A percentile compares a stretch with the other conserved stretches of the same genome.
Conservation (phyloP, 257 asterid species). For the Avicennia marina region DNA sequence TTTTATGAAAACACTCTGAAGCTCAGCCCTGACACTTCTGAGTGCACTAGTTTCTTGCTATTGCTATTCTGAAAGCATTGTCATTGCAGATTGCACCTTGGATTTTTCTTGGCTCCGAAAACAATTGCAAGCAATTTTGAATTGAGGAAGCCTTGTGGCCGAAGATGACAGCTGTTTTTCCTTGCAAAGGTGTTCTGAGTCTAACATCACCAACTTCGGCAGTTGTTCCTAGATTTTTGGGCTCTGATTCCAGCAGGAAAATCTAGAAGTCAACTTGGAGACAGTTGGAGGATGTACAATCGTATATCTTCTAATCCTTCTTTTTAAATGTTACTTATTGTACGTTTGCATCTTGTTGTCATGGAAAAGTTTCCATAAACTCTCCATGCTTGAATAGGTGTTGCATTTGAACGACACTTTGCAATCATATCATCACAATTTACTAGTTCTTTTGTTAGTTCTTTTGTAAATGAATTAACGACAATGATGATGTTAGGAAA, state of each 20-base stretch:
- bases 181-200: background rate
- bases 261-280: slow-evolving; percentile 3
- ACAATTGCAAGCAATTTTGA: background rate
- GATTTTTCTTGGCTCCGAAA: background rate
- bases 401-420: background rate
- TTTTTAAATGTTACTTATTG: background rate
- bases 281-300: background rate
- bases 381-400: background rate
- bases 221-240: slow-evolving; percentile 2
- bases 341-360: background rate
- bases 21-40: background rate
- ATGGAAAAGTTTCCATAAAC: background rate
- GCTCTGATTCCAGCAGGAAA: slow-evolving; percentile 5
- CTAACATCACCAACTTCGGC: background rate
- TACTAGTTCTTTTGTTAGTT: background rate
- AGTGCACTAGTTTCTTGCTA: background rate
- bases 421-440: background rate
- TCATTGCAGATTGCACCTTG: background rate
- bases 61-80: background rate
- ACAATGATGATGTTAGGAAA: background rate
- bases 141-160: background rate
- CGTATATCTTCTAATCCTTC: background rate
- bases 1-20: too few relatives aligned
- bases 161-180: background rate
- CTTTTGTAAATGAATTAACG: background rate